A percentile compares a stretch with the other conserved stretches of the same genome.
These are phyloP conservation scores for Wickerhamiella occidentalis DNA, from an alignment of 805 yeast genomes.

Conservation along the genomic window DNA sequence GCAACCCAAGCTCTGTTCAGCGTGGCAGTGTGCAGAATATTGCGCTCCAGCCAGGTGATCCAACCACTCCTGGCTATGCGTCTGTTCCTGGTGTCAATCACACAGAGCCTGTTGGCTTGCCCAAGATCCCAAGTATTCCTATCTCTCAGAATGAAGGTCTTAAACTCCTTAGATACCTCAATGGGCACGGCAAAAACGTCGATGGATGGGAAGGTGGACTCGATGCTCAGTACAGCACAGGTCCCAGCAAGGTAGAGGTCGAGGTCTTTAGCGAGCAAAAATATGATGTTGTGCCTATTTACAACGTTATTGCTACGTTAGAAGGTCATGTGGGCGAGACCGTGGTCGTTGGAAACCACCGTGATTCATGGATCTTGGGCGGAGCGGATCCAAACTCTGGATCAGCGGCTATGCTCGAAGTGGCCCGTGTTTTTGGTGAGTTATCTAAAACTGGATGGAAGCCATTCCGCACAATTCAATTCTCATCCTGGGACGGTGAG, in stretches of 20 bases:
- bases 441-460: conserved; percentile 50
- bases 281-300: conserved; percentile 47
- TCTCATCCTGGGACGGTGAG: conserved; percentile 77
- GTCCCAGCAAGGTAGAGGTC: conserved; percentile 37
- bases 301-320: conserved; percentile 50
- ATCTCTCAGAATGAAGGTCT: conserved; percentile 49
- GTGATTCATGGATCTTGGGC: conserved; percentile 71
- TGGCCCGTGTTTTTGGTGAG: conserved; percentile 47
- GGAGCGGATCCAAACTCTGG: conserved; percentile 79
- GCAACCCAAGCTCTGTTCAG: conserved; percentile 65
- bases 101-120: conserved; percentile 42
- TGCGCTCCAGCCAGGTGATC: conserved; percentile 59
- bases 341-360: conserved; percentile 59
- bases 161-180: conserved; percentile 47
- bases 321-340: conserved; percentile 46
- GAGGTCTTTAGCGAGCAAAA: conserved; percentile 50
- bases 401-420: conserved; percentile 50
- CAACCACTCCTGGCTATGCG: conserved; percentile 57
- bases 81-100: conserved; percentile 37
- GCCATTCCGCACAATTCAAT: conserved; percentile 55
- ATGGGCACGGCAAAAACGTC: conserved; percentile 41
- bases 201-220: conserved; percentile 38
- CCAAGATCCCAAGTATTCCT: conserved; percentile 60
- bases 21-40: conserved; percentile 62
- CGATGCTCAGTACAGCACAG: conserved; percentile 38